Percentiles rank a stretch among this genome's conserved stretches.
phyloP scores from a whole-genome alignment of 106 monocot genomes.

The Posidonia australis region DNA sequence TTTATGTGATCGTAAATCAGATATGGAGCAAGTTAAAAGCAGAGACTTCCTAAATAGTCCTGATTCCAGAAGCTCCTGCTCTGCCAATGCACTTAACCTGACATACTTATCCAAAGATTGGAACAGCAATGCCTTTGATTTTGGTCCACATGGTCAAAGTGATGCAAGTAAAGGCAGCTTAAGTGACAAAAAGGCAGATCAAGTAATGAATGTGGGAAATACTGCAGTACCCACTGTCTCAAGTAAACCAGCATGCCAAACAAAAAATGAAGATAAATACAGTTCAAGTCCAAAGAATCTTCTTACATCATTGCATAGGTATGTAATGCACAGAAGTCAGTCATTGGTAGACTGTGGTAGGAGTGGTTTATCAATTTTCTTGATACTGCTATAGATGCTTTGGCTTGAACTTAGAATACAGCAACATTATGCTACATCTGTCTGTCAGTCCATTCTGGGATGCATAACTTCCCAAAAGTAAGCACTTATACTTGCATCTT shows the following conservation, averaged over 20 bases:
- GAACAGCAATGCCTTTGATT: slow-evolving; percentile 10
- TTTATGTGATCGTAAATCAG: not conserved
- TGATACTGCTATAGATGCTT: not conserved
- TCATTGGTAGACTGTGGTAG: not conserved
- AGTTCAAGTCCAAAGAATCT: slow-evolving; percentile 13
- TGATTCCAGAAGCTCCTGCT: slow-evolving; percentile 41
- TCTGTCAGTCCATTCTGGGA: not conserved
- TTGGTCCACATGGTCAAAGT: slow-evolving; percentile 10
- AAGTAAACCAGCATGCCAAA: slow-evolving; percentile 5
- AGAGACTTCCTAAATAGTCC: slow-evolving; percentile 21
- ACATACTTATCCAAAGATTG: slow-evolving; percentile 1
- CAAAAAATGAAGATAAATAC: slow-evolving; percentile 20
- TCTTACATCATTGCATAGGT: slow-evolving; percentile 24
- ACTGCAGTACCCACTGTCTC: slow-evolving; percentile 8
- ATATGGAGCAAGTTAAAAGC: slow-evolving; percentile 13
- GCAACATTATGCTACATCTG: not conserved
- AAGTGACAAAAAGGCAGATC: not conserved
- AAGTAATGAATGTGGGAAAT: slow-evolving; percentile 15
- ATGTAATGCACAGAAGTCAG: not conserved
- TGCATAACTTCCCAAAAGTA: not conserved
- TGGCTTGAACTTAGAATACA: not conserved
- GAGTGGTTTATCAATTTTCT: no score
- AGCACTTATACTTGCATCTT: no score
- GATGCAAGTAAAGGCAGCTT: slow-evolving; percentile 6
- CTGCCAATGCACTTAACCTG: slow-evolving; percentile 34